Evolutionary conservation across 345 rosid genomes (phyloP).

Genomic region (Salix exigua): DNA sequence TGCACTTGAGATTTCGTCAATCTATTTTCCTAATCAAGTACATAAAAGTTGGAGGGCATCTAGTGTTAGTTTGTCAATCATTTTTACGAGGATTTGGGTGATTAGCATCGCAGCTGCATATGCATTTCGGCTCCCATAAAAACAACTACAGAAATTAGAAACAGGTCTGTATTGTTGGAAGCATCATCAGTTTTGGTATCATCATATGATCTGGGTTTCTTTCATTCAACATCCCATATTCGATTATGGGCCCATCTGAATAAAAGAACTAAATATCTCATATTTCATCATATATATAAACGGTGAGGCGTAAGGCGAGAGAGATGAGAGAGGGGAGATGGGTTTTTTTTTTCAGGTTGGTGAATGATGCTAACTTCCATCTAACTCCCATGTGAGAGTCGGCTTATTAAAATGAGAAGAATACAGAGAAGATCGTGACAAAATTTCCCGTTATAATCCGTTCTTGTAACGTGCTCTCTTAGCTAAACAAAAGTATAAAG

Average conservation of each 20-base stretch:
- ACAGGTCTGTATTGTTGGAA: conserved; percentile 22
- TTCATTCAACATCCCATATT: conserved; percentile 27
- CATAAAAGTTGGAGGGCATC: background rate
- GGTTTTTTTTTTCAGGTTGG: conserved; percentile 12
- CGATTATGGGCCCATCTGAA: conserved; percentile 13
- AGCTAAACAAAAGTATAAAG: background rate
- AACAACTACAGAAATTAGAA: background rate
- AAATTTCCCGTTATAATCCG: conserved; percentile 10
- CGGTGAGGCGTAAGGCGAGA: background rate
- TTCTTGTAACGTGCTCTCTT: conserved; percentile 15
- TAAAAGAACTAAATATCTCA: background rate
- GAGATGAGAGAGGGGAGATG: background rate
- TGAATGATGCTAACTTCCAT: conserved; percentile 18
- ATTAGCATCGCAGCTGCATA: conserved; percentile 21
- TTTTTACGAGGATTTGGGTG: conserved; percentile 9
- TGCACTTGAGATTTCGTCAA: conserved; percentile 19
- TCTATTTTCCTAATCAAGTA: conserved; percentile 13
- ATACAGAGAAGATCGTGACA: conserved; percentile 3
- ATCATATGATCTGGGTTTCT: conserved; percentile 39
- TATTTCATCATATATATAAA: background rate
- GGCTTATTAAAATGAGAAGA: conserved; percentile 12
- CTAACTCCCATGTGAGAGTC: conserved; percentile 27
- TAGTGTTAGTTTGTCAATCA: conserved; percentile 25
- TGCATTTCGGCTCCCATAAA: conserved; percentile 4
- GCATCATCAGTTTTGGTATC: conserved; percentile 4